These are phyloP conservation scores for Gloeostereum incarnatum DNA, from an alignment of 768 basidiomycete species.

Conservation along the genomic window DNA sequence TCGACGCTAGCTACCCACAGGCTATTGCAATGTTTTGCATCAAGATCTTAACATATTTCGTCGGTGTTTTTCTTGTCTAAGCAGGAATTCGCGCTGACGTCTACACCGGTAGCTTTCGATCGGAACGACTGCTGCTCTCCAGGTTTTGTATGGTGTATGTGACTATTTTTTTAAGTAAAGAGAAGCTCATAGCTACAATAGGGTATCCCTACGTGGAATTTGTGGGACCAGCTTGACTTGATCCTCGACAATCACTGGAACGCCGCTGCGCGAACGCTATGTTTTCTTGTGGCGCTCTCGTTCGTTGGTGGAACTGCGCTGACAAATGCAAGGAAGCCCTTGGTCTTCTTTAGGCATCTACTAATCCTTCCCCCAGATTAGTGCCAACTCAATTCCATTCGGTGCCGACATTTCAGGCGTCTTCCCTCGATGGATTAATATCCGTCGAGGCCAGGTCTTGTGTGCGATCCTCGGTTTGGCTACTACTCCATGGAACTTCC, in stretches of 20 bases:
- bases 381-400: slow-evolving; percentile 9
- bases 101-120: slow-evolving; percentile 10
- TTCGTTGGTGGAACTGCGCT: slow-evolving; percentile 11
- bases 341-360: background rate
- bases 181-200: background rate
- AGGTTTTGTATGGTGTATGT: slow-evolving; percentile 9
- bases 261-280: slow-evolving; percentile 11
- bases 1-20: slow-evolving; percentile 12
- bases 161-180: slow-evolving; percentile 7
- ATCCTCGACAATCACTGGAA: slow-evolving; percentile 13
- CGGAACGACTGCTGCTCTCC: slow-evolving; percentile 10
- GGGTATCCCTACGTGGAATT: background rate
- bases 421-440: slow-evolving; percentile 12
- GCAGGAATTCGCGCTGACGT: background rate
- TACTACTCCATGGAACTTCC: slow-evolving; percentile 15
- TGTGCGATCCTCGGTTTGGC: slow-evolving; percentile 13
- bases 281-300: slow-evolving; percentile 12
- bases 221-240: slow-evolving; percentile 13
- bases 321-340: slow-evolving; percentile 3
- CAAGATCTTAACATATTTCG: slow-evolving; percentile 5
- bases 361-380: background rate
- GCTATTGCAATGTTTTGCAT: slow-evolving; percentile 11
- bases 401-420: slow-evolving; percentile 14
- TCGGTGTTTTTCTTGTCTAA: background rate
- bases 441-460: slow-evolving; percentile 14